Evolutionary conservation across 75 land plant species (phyloP).

Genomic region (Pseudotsuga menziesii): DNA sequence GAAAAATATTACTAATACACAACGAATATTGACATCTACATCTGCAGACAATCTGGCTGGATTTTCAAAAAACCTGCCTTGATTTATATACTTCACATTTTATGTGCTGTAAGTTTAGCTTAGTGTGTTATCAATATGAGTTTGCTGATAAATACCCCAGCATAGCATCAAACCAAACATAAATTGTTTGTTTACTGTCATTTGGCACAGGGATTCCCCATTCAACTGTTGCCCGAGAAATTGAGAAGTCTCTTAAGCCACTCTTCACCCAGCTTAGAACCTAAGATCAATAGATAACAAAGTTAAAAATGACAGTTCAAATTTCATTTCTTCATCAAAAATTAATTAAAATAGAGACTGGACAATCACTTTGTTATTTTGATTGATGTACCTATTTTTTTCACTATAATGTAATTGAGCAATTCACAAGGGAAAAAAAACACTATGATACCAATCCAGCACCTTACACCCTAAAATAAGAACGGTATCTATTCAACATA

Average conservation of each 20-base stretch:
- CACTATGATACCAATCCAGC: neutral
- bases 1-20: neutral
- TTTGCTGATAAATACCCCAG: conserved; percentile 65
- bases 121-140: conserved; percentile 1
- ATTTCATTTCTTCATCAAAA: neutral
- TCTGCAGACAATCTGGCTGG: neutral
- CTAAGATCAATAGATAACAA: conserved; percentile 24
- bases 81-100: neutral
- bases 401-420: too few species aligned
- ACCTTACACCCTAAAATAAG: neutral
- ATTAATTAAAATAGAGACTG: neutral
- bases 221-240: conserved; percentile 94
- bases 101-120: neutral
- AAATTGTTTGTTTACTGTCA: conserved; percentile 88
- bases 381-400: neutral
- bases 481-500: neutral
- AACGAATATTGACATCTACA: neutral
- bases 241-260: conserved; percentile 93
- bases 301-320: neutral
- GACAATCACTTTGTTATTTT: neutral
- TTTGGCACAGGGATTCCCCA: conserved; percentile 99
- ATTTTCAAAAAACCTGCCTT: neutral
- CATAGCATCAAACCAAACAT: conserved; percentile 99
- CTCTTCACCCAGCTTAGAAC: conserved; percentile 88
- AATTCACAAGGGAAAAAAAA: neutral